Conservation (phyloP, 495 filamentous ascomycete species). For the Aspergillus wentii region DNA sequence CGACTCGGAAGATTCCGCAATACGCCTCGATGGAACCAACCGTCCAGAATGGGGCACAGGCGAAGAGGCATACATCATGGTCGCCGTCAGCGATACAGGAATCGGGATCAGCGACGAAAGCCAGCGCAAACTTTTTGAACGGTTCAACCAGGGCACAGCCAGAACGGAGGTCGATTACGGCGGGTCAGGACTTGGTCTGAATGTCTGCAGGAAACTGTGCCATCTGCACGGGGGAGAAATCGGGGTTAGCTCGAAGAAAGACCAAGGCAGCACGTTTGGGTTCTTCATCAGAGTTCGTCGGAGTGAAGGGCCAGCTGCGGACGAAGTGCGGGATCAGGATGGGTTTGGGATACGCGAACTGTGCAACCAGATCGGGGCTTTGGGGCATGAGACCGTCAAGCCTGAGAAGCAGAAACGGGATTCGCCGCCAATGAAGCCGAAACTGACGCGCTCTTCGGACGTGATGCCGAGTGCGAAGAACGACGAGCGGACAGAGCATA, state of each 20-base stretch:
- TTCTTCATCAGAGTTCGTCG: constrained; percentile 69
- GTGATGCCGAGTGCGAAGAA: not conserved
- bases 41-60: constrained; percentile 63
- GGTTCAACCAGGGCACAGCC: constrained; percentile 76
- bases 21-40: constrained; percentile 39
- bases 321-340: constrained; percentile 13
- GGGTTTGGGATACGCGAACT: constrained; percentile 13
- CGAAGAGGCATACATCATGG: constrained; percentile 63
- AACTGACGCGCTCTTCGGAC: constrained; percentile 2
- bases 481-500: constrained; percentile 4
- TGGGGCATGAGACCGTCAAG: constrained; percentile 10
- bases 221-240: constrained; percentile 84
- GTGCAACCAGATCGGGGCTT: constrained; percentile 14
- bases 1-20: constrained; percentile 32
- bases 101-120: constrained; percentile 69
- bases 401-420: constrained; percentile 4
- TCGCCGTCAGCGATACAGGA: constrained; percentile 74
- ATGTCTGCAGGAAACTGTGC: constrained; percentile 72
- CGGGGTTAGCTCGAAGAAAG: constrained; percentile 66
- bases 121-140: constrained; percentile 69
- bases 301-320: constrained; percentile 21
- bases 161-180: constrained; percentile 78
- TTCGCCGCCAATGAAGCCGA: constrained; percentile 5
- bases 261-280: constrained; percentile 74
- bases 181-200: constrained; percentile 77